Base-by-base conservation (phyloP, 139 green algal species). In the Parachlorella kessleri region DNA sequence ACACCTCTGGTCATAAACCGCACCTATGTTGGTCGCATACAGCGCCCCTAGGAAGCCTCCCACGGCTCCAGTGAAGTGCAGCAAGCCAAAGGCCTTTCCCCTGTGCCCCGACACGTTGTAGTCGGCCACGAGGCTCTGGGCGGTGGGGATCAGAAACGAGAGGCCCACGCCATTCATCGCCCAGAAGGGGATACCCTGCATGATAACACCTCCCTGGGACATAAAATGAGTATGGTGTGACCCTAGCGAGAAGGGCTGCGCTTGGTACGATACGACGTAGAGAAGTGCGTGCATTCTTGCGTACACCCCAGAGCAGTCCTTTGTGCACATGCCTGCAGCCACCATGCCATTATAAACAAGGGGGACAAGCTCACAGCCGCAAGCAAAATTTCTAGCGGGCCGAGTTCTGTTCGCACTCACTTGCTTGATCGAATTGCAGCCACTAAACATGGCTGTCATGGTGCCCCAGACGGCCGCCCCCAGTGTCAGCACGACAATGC, bases 11-110 rank as follows among this genome's bases (percentile, higher is more conserved):
- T n/a, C n/a, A n/a, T n/a, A n/a, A n/a, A n/a, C n/a, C n/a, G n/a
- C n/a, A n/a, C 87, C 82, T 32, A 92, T 66, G 66, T 93, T 93
- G 24, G 89, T 92, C 6, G 83, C 88, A 75, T 85, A 88, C 38
- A 93, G 33, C 6, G 80, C 74, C 4, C 85, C 88, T 18, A 91
- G 21, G 70, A 92, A 86, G 4, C 73, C 87, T 0, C 89, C 89
- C 3, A 90, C 8, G 2, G 81, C 77, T 9, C 81, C 84, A 0
- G 86, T 92, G 14, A 94, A 67, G 41, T 90, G 75, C 80, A 94
- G 79, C 53, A 84, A 65, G 18, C 90, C 90, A 74, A 94, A 94
- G 3, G 89, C 90, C 23, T 76, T 55, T 9, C 90, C 90, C 6
- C 90, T 75, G n/a, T 72, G 70, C n/a, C 75, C 66, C 24, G 81